phyloP scores from a whole-genome alignment of 2,329 filamentous ascomycete species.

The Aspergillus terreus region DNA sequence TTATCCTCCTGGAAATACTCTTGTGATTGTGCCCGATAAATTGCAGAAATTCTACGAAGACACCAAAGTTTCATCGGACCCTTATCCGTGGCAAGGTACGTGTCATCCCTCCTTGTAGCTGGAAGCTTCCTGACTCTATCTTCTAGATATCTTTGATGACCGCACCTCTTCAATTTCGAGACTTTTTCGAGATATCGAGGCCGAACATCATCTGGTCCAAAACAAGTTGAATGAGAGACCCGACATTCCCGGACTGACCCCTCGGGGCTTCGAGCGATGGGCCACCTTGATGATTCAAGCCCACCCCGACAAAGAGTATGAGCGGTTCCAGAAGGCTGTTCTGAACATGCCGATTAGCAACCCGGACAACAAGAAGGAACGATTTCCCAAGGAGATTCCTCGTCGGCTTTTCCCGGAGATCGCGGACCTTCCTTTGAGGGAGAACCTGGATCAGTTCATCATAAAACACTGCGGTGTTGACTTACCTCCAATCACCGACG shows the following conservation, averaged over 20 bases:
- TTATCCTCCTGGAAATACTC: conserved; percentile 61
- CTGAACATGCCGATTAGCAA: conserved; percentile 67
- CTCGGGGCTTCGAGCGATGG: conserved; percentile 67
- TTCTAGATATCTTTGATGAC: conserved; percentile 53
- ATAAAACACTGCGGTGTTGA: conserved; percentile 49
- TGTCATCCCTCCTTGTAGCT: background rate
- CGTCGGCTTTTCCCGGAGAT: conserved; percentile 65
- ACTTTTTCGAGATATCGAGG: conserved; percentile 53
- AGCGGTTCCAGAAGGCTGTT: conserved; percentile 65
- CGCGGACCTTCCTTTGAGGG: conserved; percentile 55
- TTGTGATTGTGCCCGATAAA: conserved; percentile 74
- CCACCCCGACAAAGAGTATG: conserved; percentile 71
- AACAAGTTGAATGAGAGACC: conserved; percentile 50
- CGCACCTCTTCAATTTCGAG: conserved; percentile 53
- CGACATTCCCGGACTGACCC: conserved; percentile 62
- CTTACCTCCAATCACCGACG: conserved; percentile 38
- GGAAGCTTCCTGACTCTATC: conserved; percentile 11
- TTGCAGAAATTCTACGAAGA: conserved; percentile 69
- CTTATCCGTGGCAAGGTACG: conserved; percentile 65
- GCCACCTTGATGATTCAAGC: conserved; percentile 69
- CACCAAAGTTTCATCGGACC: conserved; percentile 61
- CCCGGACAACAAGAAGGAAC: conserved; percentile 62
- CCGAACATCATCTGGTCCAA: conserved; percentile 64
- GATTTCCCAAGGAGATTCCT: conserved; percentile 75
- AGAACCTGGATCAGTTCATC: conserved; percentile 60